Evolutionary conservation across 306 rosid genomes (phyloP), one percentile per base, ranked within the genome.

Genomic region (Acacia melanoxylon): DNA sequence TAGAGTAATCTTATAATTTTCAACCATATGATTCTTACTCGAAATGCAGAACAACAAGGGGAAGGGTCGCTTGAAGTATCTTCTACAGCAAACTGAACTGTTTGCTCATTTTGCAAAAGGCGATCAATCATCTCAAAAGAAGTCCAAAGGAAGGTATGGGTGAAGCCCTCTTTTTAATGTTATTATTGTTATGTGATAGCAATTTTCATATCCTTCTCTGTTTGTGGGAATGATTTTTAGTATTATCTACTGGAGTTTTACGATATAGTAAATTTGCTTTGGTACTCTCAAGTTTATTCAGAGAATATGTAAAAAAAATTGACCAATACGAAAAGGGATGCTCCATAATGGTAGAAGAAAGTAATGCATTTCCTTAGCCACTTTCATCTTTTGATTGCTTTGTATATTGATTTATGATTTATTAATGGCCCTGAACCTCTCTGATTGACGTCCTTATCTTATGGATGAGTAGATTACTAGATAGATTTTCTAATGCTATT

Each of bases 81-180:
- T 95, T 33, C 81, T 95, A 59, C 97, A 93, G 83, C 99, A 95
- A 79, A 95, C 99, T 15, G 99, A 95, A 86, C 67, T 95, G 59
- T 95, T 95, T 89, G 98, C 99, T 66, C 98, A 96, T 85, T 96
- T 96, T 88, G 98, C 99, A 17, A 92, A 93, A 87, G 89, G 94
- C n/a, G 97, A 86, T 11, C 93, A 82, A 19, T 86, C 98, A 52
- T 88, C 99, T 49, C 97, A 86, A 71, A 95, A 91, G 88, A 93
- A 91, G 90, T 46, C 87, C 17, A 93, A 69, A 72, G 98, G 99
- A 87, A 91, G 95, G 99, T 95, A 88, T 35, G 74, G 10, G 25
- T 37, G 17, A 35, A 59, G 25, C 37, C 25, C 45, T 11, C 54
- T 44, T 74, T 41, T 42, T 20, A 25, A 82, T 72, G 65, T 35